Evolutionary conservation across 495 filamentous ascomycete genomes (phyloP), one percentile per base, ranked within the genome.

Genomic region (Aeminium ludgeri): DNA sequence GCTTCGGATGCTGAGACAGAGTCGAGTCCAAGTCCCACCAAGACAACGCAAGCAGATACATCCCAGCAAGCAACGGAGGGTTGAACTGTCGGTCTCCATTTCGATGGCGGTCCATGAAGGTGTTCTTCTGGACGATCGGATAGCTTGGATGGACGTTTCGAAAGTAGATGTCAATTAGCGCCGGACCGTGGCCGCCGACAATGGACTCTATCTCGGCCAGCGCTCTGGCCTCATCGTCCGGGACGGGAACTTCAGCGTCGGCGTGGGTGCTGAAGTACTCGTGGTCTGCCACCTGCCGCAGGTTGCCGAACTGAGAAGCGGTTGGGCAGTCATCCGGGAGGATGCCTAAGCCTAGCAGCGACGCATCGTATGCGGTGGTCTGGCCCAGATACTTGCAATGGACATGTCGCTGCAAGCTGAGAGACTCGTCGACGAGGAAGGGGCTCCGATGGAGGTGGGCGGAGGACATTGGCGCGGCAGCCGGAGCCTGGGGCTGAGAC

Each of bases 21-120:
- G 73, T 73, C 8, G 75, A 67, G 32, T 78, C 78, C 47, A 80
- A 71, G 23, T 80, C 73, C 69, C 85, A 86, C 71, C 86, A 96
- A 57, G 87, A 86, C 46, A 93, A 72, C 2, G 87, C 81, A 36
- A 95, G 65, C 31, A 91, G 76, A 52, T 94, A 97, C 50, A 97
- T 77, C 13, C 85, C 84, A 3, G 86, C 82, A 2, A 95, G 67
- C 2, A 95, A 65, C 4, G 87, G 69, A 17, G 89, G 84, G 13
- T 85, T 82, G 53, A 94, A 73, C 44, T 80, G 74, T 16, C 72
- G 73, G 50, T 83, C 72, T 19, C 80, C 76, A 18, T 78, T 74
- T 17, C 74, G 67, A 54, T 91, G 84, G 49, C 85, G 81, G 50
- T 91, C 82, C 50, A 82, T 73, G 55, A 93, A 93, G 27, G 85